phyloP scores from a whole-genome alignment of 208 protist species.

The Trypanosoma melophagium region DNA sequence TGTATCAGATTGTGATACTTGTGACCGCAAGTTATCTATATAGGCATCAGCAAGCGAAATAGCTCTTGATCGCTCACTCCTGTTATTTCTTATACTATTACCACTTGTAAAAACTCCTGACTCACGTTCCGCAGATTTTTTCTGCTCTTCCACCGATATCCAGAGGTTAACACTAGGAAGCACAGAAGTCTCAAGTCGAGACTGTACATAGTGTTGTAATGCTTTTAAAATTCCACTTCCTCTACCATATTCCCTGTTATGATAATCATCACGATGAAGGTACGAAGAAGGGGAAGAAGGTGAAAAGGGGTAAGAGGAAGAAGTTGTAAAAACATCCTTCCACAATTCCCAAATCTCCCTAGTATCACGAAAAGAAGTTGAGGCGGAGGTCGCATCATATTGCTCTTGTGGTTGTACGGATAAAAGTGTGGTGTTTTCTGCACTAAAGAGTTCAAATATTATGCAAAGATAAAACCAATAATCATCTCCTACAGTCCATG shows the following conservation, averaged over 20 bases:
- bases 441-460: slow-evolving; percentile 72
- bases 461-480: slow-evolving; percentile 82
- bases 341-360: slow-evolving; percentile 35
- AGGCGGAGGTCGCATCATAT: background rate
- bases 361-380: background rate
- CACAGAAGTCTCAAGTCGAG: background rate
- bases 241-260: background rate
- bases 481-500: slow-evolving; percentile 82
- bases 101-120: too few species aligned
- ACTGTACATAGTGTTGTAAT: background rate
- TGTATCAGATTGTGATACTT: too few species aligned
- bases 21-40: too few species aligned
- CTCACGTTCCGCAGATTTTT: too few species aligned
- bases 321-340: slow-evolving; percentile 34
- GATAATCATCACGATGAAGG: background rate
- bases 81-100: too few species aligned
- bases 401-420: slow-evolving; percentile 25
- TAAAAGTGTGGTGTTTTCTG: slow-evolving; percentile 60
- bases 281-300: background rate
- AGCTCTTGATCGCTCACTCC: too few species aligned
- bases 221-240: background rate
- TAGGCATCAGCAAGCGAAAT: too few species aligned
- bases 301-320: background rate
- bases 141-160: background rate
- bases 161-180: background rate